Base-by-base conservation (phyloP, 164 flowering plant genomes). In the Berberis vulgaris region DNA sequence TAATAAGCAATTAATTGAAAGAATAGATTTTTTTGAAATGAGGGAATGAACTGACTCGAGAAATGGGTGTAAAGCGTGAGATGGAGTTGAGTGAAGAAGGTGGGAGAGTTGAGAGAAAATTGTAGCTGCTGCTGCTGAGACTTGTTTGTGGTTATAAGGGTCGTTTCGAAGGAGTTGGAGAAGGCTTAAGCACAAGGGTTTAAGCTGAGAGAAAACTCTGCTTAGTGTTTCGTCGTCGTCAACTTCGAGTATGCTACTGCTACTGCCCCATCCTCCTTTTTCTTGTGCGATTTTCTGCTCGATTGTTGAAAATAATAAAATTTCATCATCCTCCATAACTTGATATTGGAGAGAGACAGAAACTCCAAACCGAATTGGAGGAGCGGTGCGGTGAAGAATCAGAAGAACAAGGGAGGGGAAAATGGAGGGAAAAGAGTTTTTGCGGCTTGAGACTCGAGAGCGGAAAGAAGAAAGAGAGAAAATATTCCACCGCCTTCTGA, bases 161-260 rank as follows among this genome's bases (percentile, higher is more conserved):
- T 90, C 84, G 78, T 80, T 84, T 72, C 82, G 89, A 47, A 76
- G 65, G 43, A 83, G 78, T 4, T 73, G 69, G 7, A 88, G 76
- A 44, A 88, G 81, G n/a, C 73, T 82, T 38, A 86, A 44, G 67
- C 82, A 80, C 76, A 69, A 77, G 26, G 71, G 70, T 66, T 83
- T 86, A 6, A 90, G 83, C 44, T 79, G 71, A 7, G 62, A 39
- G 69, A 90, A 87, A 3, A 77, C 62, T 38, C 64, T 65, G 67
- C 65, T 71, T 58, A 49, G 64, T 52, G 45, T 53, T 49, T 73
- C 65, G 39, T 72, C 69, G 41, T 60, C 55, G 26, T 13, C 40
- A 13, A 13, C 58, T 3, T 55, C 41, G 8, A 5, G 6, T 46
- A 8, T 46, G 8, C 8, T 46, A 46, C 7, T 46, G 49, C 7